These are phyloP conservation scores for Erysimum cheiri DNA, from an alignment of 441 rosid species.

Conservation along the genomic window DNA sequence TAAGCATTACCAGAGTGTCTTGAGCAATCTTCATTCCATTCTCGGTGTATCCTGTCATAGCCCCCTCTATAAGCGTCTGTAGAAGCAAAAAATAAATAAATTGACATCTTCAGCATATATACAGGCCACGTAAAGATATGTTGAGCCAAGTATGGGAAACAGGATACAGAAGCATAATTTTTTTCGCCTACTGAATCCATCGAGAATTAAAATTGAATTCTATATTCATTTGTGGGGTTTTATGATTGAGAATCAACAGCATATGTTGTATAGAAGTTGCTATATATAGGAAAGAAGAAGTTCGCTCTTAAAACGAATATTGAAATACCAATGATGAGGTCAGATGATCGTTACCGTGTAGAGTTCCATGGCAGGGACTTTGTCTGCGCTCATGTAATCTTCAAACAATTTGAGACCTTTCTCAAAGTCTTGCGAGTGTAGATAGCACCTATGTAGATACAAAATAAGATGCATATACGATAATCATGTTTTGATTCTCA, in stretches of 20 bases:
- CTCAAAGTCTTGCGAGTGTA: conserved; percentile 69
- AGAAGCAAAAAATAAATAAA: conserved; percentile 38
- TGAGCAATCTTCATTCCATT: conserved; percentile 94
- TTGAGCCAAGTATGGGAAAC: conserved; percentile 3
- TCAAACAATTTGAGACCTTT: conserved; percentile 67
- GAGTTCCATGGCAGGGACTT: conserved; percentile 56
- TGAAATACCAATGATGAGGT: conserved; percentile 20
- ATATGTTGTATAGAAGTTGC: neutral
- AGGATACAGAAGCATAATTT: conserved; percentile 8
- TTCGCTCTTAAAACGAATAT: neutral
- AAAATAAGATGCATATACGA: conserved; percentile 12
- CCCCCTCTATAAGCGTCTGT: conserved; percentile 87
- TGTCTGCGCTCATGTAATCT: conserved; percentile 64
- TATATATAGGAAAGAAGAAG: conserved; percentile 5
- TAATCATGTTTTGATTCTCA: neutral
- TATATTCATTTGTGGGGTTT: neutral
- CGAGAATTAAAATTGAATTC: conserved; percentile 1
- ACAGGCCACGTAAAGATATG: conserved; percentile 1
- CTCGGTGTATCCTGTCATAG: conserved; percentile 81
- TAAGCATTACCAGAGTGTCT: conserved; percentile 68
- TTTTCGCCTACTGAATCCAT: neutral
- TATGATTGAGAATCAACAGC: conserved; percentile 2
- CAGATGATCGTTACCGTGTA: conserved; percentile 61
- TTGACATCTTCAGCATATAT: neutral
- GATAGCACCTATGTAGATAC: conserved; percentile 73